These are phyloP conservation scores for Mrakia blollopis DNA, from an alignment of 768 basidiomycete species.

Conservation along the genomic window DNA sequence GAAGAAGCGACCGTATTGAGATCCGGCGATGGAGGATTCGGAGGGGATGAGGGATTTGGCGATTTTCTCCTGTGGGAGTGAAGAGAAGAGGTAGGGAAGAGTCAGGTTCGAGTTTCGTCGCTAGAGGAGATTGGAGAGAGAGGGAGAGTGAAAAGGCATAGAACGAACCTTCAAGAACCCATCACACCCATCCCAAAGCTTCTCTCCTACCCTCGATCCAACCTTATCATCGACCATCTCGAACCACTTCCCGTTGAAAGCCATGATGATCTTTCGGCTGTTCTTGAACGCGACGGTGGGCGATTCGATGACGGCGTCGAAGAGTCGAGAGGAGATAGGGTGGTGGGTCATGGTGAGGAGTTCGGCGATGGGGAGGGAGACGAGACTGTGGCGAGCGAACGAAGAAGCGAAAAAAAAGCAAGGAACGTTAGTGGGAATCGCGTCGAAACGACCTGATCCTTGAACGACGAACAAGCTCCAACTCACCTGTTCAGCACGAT, in stretches of 20 bases:
- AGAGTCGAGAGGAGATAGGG: slow-evolving; percentile 67
- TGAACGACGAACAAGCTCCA: too few relatives aligned
- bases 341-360: slow-evolving; percentile 59
- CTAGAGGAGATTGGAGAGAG: too few relatives aligned
- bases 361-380: slow-evolving; percentile 40
- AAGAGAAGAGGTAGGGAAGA: slow-evolving; percentile 10
- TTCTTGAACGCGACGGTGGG: slow-evolving; percentile 52
- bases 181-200: slow-evolving; percentile 88
- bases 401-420: background rate
- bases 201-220: slow-evolving; percentile 82
- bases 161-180: slow-evolving; percentile 74
- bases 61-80: slow-evolving; percentile 72
- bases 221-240: slow-evolving; percentile 79
- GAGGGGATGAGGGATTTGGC: slow-evolving; percentile 69
- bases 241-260: slow-evolving; percentile 69
- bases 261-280: slow-evolving; percentile 55
- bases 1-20: slow-evolving; percentile 84
- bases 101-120: background rate
- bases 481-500: slow-evolving; percentile 65
- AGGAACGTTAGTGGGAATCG: background rate
- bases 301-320: slow-evolving; percentile 69
- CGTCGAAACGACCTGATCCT: too few relatives aligned
- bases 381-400: slow-evolving; percentile 45
- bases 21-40: slow-evolving; percentile 65
- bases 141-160: background rate